Evolutionary conservation across 75 land plant genomes (phyloP), one percentile per base, ranked within the genome.

Genomic region (Pinus tabuliformis): DNA sequence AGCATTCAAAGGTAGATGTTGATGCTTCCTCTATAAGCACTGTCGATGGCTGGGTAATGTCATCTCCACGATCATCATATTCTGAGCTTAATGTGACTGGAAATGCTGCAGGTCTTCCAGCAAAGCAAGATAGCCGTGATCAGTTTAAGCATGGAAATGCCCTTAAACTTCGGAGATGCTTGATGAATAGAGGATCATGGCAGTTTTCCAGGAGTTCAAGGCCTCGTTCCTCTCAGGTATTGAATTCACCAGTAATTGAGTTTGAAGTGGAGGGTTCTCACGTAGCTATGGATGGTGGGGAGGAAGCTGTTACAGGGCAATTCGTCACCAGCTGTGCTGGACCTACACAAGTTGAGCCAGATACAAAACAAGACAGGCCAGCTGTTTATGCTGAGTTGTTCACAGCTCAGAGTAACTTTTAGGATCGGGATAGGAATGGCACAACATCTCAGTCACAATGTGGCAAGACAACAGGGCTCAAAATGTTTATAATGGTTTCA

Each of bases 391-490:
- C 74, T 28, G 74, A 73, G 4, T 49, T 49, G 17, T 16, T 54
- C 22, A 56, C 57, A 15, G 58, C 8, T 16, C 16, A 21, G 37
- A 58, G 74, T 6, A 28, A 28, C 21, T 73, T 42, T 24, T 73
- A 58, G 74, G 26, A 45, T 56, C 74, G 15, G 20, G 20, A 56
- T 13, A 73, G 45, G 36, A 24, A 73, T 73, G 33, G 33, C 8
- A 6, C 45, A 30, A 33, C 58, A 56, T 56, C 74, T 52, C 45
- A 12, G 3, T 73, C 82, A 39, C 79, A 80, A 75, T 78, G n/a
- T 83, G 82, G 84, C 62, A 82, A 28, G 88, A 82, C 75, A 76
- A 80, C 7, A 79, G 81, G 42, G 21, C 73, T 64, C 84, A 82
- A 9, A 36, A 80, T 21, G 0, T 62, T 15, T 49, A 56, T 7